phyloP scores from a whole-genome alignment of 805 yeast genomes.

The Lipomyces chichibuensis region DNA sequence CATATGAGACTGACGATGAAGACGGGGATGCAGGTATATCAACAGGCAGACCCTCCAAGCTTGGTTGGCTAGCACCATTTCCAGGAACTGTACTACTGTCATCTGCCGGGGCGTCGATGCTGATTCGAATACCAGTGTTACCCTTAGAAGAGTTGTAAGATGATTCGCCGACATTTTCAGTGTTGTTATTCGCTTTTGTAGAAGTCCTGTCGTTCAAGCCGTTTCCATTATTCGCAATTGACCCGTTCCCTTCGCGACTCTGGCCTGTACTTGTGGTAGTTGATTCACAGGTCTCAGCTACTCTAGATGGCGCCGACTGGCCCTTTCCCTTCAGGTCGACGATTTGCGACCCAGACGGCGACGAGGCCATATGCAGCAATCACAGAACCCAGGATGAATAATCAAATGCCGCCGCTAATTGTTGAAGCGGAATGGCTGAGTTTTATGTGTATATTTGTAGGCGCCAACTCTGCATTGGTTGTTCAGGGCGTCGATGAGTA shows the following conservation, averaged over 20 bases:
- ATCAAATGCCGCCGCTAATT: neutral
- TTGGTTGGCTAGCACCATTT: neutral
- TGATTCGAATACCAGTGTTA: neutral
- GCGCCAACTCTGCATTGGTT: neutral
- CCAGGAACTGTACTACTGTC: conserved; percentile 7
- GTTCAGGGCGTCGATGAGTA: neutral
- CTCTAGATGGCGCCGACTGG: neutral
- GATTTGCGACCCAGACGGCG: conserved; percentile 19
- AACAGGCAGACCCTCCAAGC: neutral
- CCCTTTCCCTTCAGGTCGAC: conserved; percentile 2
- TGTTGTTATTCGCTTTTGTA: neutral
- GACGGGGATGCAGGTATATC: conserved; percentile 12
- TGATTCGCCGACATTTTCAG: neutral
- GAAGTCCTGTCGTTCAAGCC: neutral
- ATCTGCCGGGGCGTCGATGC: conserved; percentile 7
- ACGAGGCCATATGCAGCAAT: conserved; percentile 17
- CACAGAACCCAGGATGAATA: neutral
- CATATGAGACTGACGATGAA: conserved; percentile 15
- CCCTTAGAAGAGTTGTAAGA: neutral
- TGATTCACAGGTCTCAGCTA: neutral
- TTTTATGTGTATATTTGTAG: too few relatives aligned
- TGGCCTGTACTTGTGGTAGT: neutral
- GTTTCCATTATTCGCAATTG: neutral
- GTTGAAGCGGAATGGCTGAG: neutral
- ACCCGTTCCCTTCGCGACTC: neutral